A percentile compares a stretch with the other conserved stretches of the same genome.
Evolutionary conservation across 1,284 basidiomycete species (phyloP).

Genomic region (Exobasidium rhododendri): DNA sequence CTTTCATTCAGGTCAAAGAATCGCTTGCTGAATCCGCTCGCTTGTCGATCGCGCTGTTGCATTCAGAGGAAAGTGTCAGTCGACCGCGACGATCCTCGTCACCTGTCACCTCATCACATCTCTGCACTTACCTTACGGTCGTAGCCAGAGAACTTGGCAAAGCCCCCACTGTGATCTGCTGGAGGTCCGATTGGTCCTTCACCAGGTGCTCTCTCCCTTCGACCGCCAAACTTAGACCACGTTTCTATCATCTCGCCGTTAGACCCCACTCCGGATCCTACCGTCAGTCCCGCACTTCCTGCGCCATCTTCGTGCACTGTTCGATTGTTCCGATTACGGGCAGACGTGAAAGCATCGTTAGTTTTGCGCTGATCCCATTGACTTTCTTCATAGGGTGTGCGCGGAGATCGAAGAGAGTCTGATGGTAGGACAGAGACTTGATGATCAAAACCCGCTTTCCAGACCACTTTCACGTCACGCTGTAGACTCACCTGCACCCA

Average conservation of each 20-base stretch:
- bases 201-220: conserved; percentile 38
- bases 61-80: no score
- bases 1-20: neutral
- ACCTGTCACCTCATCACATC: no score
- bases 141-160: conserved; percentile 35
- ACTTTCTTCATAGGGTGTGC: neutral
- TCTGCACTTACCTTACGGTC: no score
- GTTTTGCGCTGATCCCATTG: neutral
- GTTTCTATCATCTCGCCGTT: conserved; percentile 11
- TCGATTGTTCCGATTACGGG: neutral
- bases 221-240: conserved; percentile 28
- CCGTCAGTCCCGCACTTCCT: neutral
- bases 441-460: conserved; percentile 14
- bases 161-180: conserved; percentile 44
- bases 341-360: neutral
- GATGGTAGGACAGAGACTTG: neutral
- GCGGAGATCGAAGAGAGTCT: conserved; percentile 13
- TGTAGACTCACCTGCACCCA: conserved; percentile 4
- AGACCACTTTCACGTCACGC: conserved; percentile 27
- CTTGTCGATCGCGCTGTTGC: neutral
- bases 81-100: no score
- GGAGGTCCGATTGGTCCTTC: conserved; percentile 47
- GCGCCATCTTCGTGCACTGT: neutral
- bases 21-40: neutral
- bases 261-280: neutral